Conservation (phyloP, 208 protist genomes). For the Angomonas ambiguus region DNA sequence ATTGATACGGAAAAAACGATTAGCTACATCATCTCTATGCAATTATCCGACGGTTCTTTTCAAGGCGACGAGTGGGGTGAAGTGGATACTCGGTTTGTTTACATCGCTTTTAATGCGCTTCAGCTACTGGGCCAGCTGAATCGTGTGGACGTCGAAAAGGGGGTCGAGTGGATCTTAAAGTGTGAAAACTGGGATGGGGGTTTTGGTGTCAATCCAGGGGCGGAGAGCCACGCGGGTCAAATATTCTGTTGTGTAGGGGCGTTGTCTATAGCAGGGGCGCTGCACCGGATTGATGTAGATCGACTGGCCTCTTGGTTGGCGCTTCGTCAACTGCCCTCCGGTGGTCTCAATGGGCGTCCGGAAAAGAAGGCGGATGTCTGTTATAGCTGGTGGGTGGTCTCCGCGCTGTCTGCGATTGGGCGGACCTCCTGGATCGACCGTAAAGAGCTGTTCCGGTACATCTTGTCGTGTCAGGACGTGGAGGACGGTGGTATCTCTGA, state of each 20-base stretch:
- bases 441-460: slow-evolving; percentile 91
- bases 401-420: slow-evolving; percentile 92
- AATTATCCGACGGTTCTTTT: slow-evolving; percentile 97
- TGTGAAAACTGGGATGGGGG: slow-evolving; percentile 99
- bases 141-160: slow-evolving; percentile 83
- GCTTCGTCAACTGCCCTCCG: slow-evolving; percentile 96
- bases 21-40: slow-evolving; percentile 85
- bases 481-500: slow-evolving; percentile 98
- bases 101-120: slow-evolving; percentile 95
- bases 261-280: slow-evolving; percentile 90
- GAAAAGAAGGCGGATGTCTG: slow-evolving; percentile 99
- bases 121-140: slow-evolving; percentile 84
- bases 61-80: slow-evolving; percentile 98
- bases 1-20: slow-evolving; percentile 70
- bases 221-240: slow-evolving; percentile 97
- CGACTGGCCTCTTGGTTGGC: slow-evolving; percentile 97
- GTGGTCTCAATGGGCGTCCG: slow-evolving; percentile 98
- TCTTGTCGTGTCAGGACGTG: slow-evolving; percentile 94
- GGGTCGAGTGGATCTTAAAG: slow-evolving; percentile 85
- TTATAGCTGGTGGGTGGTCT: slow-evolving; percentile 99
- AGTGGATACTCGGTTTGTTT: slow-evolving; percentile 98
- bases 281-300: slow-evolving; percentile 90
- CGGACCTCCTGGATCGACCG: slow-evolving; percentile 94
- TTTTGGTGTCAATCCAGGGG: slow-evolving; percentile 93
- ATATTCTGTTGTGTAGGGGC: slow-evolving; percentile 98